Conservation (phyloP, 1,139 yeast genomes). For the Tardiomyces depauwii region DNA sequence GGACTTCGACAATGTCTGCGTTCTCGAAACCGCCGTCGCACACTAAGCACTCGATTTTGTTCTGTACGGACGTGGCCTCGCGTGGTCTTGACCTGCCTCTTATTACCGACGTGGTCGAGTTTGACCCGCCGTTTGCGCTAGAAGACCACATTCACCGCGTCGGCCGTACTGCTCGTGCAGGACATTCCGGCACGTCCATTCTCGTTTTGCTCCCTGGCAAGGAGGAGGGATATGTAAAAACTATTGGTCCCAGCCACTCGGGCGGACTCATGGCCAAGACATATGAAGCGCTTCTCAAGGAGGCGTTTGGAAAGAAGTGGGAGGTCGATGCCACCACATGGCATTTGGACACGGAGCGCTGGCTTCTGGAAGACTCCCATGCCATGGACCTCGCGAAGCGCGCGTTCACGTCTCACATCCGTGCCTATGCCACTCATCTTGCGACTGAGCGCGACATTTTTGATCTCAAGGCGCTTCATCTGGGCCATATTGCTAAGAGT, state of each 20-base stretch:
- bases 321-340: slow-evolving; percentile 93
- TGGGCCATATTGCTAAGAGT: slow-evolving; percentile 92
- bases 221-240: slow-evolving; percentile 73
- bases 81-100: slow-evolving; percentile 80
- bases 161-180: slow-evolving; percentile 95
- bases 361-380: slow-evolving; percentile 60
- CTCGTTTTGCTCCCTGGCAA: slow-evolving; percentile 76
- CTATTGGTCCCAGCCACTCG: slow-evolving; percentile 50
- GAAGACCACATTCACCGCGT: slow-evolving; percentile 92
- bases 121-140: slow-evolving; percentile 84
- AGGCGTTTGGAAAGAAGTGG: slow-evolving; percentile 68
- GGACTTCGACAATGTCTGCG: slow-evolving; percentile 63
- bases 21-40: slow-evolving; percentile 33
- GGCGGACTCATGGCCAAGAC: slow-evolving; percentile 44
- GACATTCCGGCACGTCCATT: slow-evolving; percentile 59
- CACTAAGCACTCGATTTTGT: slow-evolving; percentile 48
- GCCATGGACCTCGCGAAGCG: slow-evolving; percentile 55
- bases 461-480: slow-evolving; percentile 69
- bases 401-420: slow-evolving; percentile 78
- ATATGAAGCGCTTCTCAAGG: slow-evolving; percentile 41
- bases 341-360: slow-evolving; percentile 84
- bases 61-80: slow-evolving; percentile 89
- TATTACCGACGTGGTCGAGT: slow-evolving; percentile 71
- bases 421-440: slow-evolving; percentile 96
- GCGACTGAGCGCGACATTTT: slow-evolving; percentile 66